Evolutionary conservation across 768 basidiomycete genomes (phyloP).

Genomic region (Collybia nuda): DNA sequence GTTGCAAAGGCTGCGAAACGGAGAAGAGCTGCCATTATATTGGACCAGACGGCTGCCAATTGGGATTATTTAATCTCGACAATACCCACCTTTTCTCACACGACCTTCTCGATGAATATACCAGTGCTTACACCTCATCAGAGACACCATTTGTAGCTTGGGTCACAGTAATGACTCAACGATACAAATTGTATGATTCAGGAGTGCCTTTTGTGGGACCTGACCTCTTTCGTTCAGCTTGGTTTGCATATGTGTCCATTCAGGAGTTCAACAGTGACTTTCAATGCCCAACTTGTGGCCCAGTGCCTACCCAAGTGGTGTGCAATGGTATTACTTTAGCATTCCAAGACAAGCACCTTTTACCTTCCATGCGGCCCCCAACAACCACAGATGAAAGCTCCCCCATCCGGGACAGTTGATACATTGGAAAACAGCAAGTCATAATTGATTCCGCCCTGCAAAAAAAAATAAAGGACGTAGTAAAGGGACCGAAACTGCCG

Average conservation of each 20-base stretch:
- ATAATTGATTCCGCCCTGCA: neutral
- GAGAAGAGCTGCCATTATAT: slow-evolving; percentile 15
- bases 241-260: slow-evolving; percentile 26
- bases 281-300: slow-evolving; percentile 17
- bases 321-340: slow-evolving; percentile 20
- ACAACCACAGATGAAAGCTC: neutral
- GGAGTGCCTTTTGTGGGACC: slow-evolving; percentile 20
- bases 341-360: slow-evolving; percentile 14
- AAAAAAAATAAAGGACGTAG: neutral
- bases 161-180: slow-evolving; percentile 15
- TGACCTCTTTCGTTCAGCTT: slow-evolving; percentile 26
- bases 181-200: slow-evolving; percentile 15
- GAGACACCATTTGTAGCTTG: slow-evolving; percentile 34
- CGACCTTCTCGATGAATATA: slow-evolving; percentile 33
- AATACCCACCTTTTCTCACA: slow-evolving; percentile 28
- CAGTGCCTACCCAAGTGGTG: slow-evolving; percentile 12
- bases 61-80: slow-evolving; percentile 34
- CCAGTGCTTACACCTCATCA: slow-evolving; percentile 26
- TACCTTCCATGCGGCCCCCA: slow-evolving; percentile 8
- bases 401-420: neutral
- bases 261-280: slow-evolving; percentile 13
- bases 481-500: neutral
- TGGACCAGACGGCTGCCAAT: slow-evolving; percentile 24
- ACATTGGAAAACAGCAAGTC: neutral
- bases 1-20: neutral